A percentile compares a stretch with the other conserved stretches of the same genome.
These are phyloP conservation scores for Scutellaria baicalensis DNA, from an alignment of 257 asterid species.

Conservation along the genomic window DNA sequence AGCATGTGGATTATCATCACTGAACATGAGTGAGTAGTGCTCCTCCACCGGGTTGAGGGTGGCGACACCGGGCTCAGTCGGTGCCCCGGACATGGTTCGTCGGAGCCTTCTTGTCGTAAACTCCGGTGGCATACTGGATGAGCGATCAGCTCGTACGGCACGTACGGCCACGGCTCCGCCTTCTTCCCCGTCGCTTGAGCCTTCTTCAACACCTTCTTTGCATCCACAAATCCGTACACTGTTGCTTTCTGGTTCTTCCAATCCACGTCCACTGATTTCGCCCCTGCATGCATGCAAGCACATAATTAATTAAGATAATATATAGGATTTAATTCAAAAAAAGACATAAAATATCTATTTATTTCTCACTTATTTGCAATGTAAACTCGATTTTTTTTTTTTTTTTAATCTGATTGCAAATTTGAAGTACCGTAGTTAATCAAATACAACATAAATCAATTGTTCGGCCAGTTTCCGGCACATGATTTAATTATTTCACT, in stretches of 20 bases:
- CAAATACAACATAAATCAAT: too few species aligned
- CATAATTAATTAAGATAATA: background rate
- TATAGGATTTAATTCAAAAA: too few species aligned
- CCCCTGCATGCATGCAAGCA: conserved; percentile 37
- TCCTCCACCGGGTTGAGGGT: conserved; percentile 71
- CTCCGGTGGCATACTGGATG: conserved; percentile 78
- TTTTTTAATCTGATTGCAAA: too few species aligned
- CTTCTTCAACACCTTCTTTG: conserved; percentile 66
- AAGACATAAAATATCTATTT: too few species aligned
- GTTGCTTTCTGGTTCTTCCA: conserved; percentile 83
- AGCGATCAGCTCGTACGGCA: conserved; percentile 59
- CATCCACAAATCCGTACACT: conserved; percentile 71
- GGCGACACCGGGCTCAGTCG: conserved; percentile 59
- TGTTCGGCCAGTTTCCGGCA: too few species aligned
- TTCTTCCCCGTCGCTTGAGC: conserved; percentile 61
- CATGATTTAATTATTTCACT: too few species aligned
- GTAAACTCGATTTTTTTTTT: too few species aligned
- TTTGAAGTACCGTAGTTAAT: too few species aligned
- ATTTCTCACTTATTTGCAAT: too few species aligned
- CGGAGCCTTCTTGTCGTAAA: conserved; percentile 92
- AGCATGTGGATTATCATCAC: conserved; percentile 77
- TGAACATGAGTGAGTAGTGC: conserved; percentile 68
- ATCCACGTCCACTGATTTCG: conserved; percentile 65
- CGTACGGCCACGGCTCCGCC: conserved; percentile 83
- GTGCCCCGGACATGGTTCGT: conserved; percentile 60